A percentile compares a stretch with the other conserved stretches of the same genome.
Conservation (phyloP, 148 eudicot species). For the Fagopyrum tataricum region DNA sequence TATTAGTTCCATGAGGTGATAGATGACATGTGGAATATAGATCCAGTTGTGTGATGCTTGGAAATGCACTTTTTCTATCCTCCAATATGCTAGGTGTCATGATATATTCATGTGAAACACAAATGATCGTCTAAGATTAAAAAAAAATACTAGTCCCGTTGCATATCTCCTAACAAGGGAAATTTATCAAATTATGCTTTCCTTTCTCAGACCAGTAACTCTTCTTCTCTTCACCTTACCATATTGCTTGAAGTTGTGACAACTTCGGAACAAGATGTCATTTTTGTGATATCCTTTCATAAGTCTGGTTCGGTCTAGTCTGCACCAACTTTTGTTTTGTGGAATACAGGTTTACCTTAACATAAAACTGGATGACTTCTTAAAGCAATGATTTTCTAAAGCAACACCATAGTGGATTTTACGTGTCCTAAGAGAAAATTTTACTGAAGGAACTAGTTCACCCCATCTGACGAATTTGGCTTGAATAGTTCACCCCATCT, state of each 20-base stretch:
- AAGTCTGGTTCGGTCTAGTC: neutral
- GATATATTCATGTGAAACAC: neutral
- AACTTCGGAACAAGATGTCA: neutral
- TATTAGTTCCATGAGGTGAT: neutral
- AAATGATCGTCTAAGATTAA: neutral
- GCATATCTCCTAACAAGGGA: neutral
- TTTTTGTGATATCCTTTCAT: neutral
- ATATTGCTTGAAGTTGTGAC: neutral
- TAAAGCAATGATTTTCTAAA: neutral
- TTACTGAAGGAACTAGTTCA: neutral
- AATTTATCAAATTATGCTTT: neutral
- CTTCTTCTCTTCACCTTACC: neutral
- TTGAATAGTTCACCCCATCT: neutral
- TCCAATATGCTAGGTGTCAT: neutral
- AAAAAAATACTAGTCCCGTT: neutral
- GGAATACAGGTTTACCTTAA: neutral
- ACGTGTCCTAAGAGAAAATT: neutral
- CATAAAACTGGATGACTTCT: neutral
- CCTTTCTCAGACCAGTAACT: neutral
- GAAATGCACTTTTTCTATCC: neutral
- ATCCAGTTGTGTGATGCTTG: slow-evolving; percentile 1
- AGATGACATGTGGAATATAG: neutral
- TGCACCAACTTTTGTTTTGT: neutral
- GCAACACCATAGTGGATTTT: neutral
- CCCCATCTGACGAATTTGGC: neutral